phyloP scores from a whole-genome alignment of 441 rosid species.

The Mallotus repandus region DNA sequence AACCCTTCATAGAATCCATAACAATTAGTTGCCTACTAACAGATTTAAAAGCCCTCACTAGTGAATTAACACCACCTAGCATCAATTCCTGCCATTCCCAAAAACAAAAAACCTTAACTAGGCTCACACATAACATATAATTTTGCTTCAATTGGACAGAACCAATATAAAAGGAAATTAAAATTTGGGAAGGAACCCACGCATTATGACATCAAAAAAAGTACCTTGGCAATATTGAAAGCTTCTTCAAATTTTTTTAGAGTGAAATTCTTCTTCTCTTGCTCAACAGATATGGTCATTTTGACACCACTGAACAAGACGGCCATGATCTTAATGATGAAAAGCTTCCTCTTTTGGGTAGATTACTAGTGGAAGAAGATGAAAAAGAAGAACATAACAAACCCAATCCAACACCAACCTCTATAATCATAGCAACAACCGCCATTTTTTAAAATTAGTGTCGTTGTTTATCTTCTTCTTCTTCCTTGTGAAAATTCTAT shows the following conservation, averaged over 20 bases:
- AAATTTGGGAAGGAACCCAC: background rate
- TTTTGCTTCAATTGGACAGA: too few relatives aligned
- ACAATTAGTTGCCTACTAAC: conserved; percentile 92
- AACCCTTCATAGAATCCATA: conserved; percentile 89
- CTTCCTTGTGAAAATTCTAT: too few relatives aligned
- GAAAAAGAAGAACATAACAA: too few relatives aligned
- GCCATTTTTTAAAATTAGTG: too few relatives aligned
- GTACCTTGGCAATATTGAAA: conserved; percentile 77
- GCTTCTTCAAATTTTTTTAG: conserved; percentile 87
- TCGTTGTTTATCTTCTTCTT: too few relatives aligned
- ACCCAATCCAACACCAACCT: too few relatives aligned
- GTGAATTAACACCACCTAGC: conserved; percentile 98
- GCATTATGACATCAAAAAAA: too few relatives aligned
- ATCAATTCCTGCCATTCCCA: conserved; percentile 59
- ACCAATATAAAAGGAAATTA: background rate
- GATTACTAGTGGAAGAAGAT: too few relatives aligned
- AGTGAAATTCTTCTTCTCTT: conserved; percentile 67
- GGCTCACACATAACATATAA: too few relatives aligned
- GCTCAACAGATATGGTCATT: conserved; percentile 76
- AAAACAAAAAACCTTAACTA: conserved; percentile 1
- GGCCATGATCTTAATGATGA: too few relatives aligned
- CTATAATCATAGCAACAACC: too few relatives aligned
- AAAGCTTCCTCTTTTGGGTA: too few relatives aligned
- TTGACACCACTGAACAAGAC: conserved; percentile 42
- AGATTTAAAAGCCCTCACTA: conserved; percentile 95